Conservation (phyloP, 345 rosid genomes). For the Aquilaria sinensis region DNA sequence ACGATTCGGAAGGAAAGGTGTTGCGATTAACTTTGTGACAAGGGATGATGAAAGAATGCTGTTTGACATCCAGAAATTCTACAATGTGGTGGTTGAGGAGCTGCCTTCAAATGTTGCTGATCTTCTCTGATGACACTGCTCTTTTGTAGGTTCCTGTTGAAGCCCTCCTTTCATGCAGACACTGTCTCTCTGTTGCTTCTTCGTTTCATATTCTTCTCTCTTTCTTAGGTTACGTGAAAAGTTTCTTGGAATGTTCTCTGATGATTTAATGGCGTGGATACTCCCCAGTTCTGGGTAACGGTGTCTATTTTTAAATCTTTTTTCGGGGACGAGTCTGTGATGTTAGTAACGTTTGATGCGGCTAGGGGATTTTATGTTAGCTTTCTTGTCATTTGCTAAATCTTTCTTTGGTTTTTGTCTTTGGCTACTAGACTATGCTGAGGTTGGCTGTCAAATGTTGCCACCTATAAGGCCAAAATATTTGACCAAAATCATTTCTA, state of each 20-base stretch:
- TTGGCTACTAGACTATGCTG: no score
- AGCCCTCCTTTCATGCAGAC: not conserved
- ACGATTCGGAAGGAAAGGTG: slow-evolving; percentile 87
- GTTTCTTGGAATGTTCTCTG: slow-evolving; percentile 25
- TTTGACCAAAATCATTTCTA: no score
- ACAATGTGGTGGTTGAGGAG: slow-evolving; percentile 59
- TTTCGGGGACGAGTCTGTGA: no score
- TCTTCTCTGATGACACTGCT: slow-evolving; percentile 34
- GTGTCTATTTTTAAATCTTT: no score
- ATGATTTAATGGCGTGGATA: slow-evolving; percentile 30
- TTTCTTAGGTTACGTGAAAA: slow-evolving; percentile 19
- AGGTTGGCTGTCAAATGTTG: no score
- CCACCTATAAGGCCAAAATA: no score
- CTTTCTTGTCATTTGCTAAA: no score
- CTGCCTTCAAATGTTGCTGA: slow-evolving; percentile 62
- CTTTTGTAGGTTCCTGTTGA: slow-evolving; percentile 26
- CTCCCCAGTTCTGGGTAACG: slow-evolving; percentile 14
- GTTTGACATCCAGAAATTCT: slow-evolving; percentile 65
- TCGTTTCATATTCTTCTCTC: not conserved
- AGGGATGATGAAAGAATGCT: slow-evolving; percentile 65
- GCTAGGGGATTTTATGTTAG: no score
- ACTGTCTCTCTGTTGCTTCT: not conserved
- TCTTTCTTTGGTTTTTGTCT: no score
- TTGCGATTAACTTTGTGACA: slow-evolving; percentile 68
- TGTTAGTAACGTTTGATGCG: no score